Conservation (phyloP, 768 basidiomycete genomes). For the Tulasnella sp. region DNA sequence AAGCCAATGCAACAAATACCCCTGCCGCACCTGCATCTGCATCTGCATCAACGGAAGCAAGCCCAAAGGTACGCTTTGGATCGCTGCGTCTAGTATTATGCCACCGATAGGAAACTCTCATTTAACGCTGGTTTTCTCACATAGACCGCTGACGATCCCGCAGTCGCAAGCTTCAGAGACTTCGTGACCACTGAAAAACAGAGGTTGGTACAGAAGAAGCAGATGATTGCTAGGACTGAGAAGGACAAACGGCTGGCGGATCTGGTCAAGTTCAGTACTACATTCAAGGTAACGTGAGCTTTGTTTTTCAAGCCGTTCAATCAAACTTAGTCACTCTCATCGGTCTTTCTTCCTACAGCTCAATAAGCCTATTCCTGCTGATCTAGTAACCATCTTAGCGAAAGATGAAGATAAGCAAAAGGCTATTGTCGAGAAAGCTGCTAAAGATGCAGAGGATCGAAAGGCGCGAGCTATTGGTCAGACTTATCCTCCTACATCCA, state of each 20-base stretch:
- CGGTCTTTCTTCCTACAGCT: conserved; percentile 38
- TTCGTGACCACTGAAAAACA: conserved; percentile 91
- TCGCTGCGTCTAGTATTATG: too few species aligned
- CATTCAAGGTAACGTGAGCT: conserved; percentile 78
- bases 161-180: conserved; percentile 77
- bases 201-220: conserved; percentile 80
- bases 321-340: too few species aligned
- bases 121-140: too few species aligned
- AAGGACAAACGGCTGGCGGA: conserved; percentile 94
- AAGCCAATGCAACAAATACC: conserved; percentile 5
- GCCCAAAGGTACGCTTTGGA: too few species aligned
- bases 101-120: too few species aligned
- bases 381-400: conserved; percentile 82
- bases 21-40: neutral
- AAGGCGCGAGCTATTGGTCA: conserved; percentile 59
- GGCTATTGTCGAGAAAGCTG: conserved; percentile 67
- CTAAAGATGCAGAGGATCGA: conserved; percentile 51
- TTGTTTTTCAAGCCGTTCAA: neutral
- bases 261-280: conserved; percentile 82
- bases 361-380: conserved; percentile 90
- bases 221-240: conserved; percentile 79
- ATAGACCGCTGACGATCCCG: conserved; percentile 33
- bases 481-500: conserved; percentile 19
- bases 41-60: neutral
- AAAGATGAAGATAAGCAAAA: conserved; percentile 90